These are phyloP conservation scores for Gastrolobium villosum DNA, from an alignment of 306 rosid genomes.

Conservation along the genomic window DNA sequence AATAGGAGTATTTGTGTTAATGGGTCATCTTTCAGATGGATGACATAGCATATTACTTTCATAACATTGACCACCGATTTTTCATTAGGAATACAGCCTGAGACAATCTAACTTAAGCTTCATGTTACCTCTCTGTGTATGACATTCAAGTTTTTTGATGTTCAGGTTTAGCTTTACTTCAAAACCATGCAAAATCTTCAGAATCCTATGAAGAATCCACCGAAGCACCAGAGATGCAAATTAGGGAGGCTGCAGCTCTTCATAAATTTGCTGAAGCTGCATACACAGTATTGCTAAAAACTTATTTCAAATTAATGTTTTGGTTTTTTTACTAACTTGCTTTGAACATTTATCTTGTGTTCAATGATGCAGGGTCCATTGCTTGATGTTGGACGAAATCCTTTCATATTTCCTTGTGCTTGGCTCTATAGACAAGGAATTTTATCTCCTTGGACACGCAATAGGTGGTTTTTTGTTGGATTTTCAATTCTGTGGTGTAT, in stretches of 20 bases:
- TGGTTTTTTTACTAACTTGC: conserved; percentile 7
- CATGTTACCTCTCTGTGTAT: conserved; percentile 20
- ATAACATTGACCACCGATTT: conserved; percentile 9
- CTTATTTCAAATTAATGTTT: conserved; percentile 15
- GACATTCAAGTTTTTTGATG: conserved; percentile 47
- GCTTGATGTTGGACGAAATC: conserved; percentile 93
- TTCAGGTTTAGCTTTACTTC: conserved; percentile 88
- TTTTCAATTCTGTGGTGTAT: conserved; percentile 52
- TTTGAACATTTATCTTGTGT: conserved; percentile 37
- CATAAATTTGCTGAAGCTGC: conserved; percentile 98
- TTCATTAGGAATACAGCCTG: background rate
- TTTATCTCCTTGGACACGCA: conserved; percentile 86
- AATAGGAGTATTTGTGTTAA: conserved; percentile 3
- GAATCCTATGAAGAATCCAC: conserved; percentile 57
- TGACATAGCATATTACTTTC: background rate
- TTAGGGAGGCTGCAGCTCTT: conserved; percentile 84
- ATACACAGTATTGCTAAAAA: conserved; percentile 71
- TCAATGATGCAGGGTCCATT: conserved; percentile 84
- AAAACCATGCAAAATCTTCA: conserved; percentile 57
- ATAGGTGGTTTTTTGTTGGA: conserved; percentile 67
- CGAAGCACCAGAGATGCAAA: conserved; percentile 65
- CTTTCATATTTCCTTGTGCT: conserved; percentile 77
- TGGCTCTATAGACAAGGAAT: conserved; percentile 95
- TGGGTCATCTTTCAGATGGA: conserved; percentile 4
- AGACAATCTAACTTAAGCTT: conserved; percentile 15